phyloP scores from a whole-genome alignment of 352 stramenopile species.

The Phytopythium montanum region DNA sequence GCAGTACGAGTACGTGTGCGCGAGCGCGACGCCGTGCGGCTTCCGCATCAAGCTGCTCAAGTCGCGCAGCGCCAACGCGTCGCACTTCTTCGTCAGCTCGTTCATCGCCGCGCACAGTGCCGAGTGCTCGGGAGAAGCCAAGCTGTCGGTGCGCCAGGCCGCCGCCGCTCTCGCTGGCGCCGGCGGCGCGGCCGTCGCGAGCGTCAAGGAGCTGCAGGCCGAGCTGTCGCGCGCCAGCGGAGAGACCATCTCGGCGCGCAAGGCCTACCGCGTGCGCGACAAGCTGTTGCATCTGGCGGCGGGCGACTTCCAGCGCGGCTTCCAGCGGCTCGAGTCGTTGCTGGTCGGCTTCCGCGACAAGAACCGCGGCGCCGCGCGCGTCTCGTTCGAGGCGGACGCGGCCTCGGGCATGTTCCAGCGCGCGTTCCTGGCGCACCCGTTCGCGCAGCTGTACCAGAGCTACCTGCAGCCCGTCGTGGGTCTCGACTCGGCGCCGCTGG shows the following conservation, averaged over 20 bases:
- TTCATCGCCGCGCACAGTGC: conserved; percentile 18
- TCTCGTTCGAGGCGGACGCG: conserved; percentile 20
- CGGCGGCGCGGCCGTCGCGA: conserved; percentile 13
- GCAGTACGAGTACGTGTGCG: conserved; percentile 35
- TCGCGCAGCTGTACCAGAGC: conserved; percentile 18
- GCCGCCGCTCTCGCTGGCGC: conserved; percentile 15
- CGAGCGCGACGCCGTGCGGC: conserved; percentile 18
- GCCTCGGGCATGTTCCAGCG: conserved; percentile 18
- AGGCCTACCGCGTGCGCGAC: conserved; percentile 31
- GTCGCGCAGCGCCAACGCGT: conserved; percentile 27
- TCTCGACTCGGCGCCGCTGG: conserved; percentile 19
- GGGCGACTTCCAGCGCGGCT: conserved; percentile 24
- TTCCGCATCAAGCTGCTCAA: conserved; percentile 38
- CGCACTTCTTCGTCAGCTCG: conserved; percentile 36
- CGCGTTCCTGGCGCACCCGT: conserved; percentile 26
- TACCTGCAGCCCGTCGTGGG: conserved; percentile 23
- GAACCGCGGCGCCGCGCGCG: conserved; percentile 18
- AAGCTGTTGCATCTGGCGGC: conserved; percentile 22
- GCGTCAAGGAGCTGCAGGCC: conserved; percentile 27
- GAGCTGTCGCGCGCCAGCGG: conserved; percentile 19
- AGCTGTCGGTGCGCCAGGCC: conserved; percentile 30
- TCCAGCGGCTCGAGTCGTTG: conserved; percentile 27
- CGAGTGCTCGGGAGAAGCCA: conserved; percentile 20
- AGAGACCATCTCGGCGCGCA: conserved; percentile 26
- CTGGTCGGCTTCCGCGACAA: conserved; percentile 24